These are phyloP conservation scores for Trichoderma guizhouense DNA, from an alignment of 2,329 filamentous ascomycete species.

Conservation along the genomic window DNA sequence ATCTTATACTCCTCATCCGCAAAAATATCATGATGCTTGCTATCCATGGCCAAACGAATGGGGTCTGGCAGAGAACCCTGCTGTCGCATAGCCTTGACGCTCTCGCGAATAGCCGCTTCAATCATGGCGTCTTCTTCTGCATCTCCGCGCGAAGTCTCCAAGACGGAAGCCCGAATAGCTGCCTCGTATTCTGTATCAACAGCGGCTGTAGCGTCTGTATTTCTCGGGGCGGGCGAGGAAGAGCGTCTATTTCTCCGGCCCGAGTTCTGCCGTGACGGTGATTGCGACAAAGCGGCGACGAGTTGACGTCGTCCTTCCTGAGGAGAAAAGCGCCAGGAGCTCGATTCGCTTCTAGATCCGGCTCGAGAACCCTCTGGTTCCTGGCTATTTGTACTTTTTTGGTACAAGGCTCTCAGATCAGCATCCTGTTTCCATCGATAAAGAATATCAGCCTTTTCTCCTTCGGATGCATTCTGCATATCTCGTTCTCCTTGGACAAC, in stretches of 20 bases:
- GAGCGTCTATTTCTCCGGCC: slow-evolving; percentile 17
- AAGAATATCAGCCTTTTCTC: slow-evolving; percentile 64
- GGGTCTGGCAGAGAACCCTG: slow-evolving; percentile 28
- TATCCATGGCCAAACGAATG: slow-evolving; percentile 18
- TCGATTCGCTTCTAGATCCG: slow-evolving; percentile 1
- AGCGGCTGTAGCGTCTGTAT: not conserved
- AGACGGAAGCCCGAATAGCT: slow-evolving; percentile 67
- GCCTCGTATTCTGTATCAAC: slow-evolving; percentile 64
- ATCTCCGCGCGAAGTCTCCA: slow-evolving; percentile 67
- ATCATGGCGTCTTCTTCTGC: slow-evolving; percentile 66
- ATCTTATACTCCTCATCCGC: slow-evolving; percentile 44
- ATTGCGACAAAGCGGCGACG: slow-evolving; percentile 42
- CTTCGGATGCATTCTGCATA: slow-evolving; percentile 47
- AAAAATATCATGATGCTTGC: slow-evolving; percentile 33
- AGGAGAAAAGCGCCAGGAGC: not conserved
- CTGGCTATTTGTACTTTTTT: slow-evolving; percentile 47
- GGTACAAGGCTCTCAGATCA: slow-evolving; percentile 59
- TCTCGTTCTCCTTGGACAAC: slow-evolving; percentile 73
- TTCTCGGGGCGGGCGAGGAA: slow-evolving; percentile 15
- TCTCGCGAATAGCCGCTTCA: slow-evolving; percentile 71
- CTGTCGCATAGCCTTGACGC: slow-evolving; percentile 54
- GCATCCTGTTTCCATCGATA: slow-evolving; percentile 58
- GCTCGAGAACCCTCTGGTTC: slow-evolving; percentile 34
- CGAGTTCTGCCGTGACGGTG: slow-evolving; percentile 22
- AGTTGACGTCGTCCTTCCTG: slow-evolving; percentile 44